Base-by-base conservation (phyloP, 2,329 filamentous ascomycete species). In the Huntiella decipiens region DNA sequence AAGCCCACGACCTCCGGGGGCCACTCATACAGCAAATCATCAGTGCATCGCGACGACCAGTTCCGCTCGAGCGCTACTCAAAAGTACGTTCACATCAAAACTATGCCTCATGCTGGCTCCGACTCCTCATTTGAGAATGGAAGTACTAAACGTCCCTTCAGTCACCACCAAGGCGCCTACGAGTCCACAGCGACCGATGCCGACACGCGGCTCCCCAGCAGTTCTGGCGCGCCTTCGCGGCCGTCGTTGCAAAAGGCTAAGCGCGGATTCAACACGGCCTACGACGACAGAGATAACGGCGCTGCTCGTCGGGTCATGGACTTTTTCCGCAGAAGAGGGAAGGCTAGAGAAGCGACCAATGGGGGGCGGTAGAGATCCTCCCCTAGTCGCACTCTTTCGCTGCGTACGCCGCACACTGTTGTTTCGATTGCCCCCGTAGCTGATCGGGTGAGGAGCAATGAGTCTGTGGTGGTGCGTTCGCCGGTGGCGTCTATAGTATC, bases 281-380 rank as follows among this genome's bases (percentile, higher is more conserved):
- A 93, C 58, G 85, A 94, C 50, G 80, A 84, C 53, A 72, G 74
- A 43, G 68, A 69, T 45, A 78, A 78, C 31, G 88, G 88, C 38
- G 82, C 86, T 3, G 86, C 87, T 11, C 80, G 87, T 59, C 78
- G 85, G 58, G 91, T 98, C 35, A 96, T 98, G 87, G 88, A 98
- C 64, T 94, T 96, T 62, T 98, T 98, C 68, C 73, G 91, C 55
- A 73, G 87, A 60, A 74, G 87, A 58, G 84, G 82, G 47, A 85
- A 80, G 64, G 83, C 79, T 15, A 50, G 48, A 47, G 48, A 50
- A 34, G 48, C 43, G 36, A 44, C 39, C 44, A 39, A 32, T 43
- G 40, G 45, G 38, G 42, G 47, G 44, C 50, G 46, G 49, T 46
- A 50, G 48, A 47, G 35, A 38, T 43, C 40, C 7, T 12, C 41